Conservation (phyloP, 1,139 yeast genomes). For the Candida sp. region DNA sequence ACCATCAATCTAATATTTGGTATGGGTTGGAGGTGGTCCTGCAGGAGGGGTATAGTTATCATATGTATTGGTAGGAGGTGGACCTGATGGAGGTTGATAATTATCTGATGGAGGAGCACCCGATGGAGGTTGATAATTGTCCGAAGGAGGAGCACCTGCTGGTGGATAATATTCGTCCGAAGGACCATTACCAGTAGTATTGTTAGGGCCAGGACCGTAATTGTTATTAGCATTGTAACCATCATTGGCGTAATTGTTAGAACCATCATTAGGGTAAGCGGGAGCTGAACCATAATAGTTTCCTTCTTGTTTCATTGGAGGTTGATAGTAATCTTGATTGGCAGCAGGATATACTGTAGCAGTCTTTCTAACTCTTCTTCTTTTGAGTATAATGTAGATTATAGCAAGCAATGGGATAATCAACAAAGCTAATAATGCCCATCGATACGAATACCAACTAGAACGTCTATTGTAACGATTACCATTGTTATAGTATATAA, state of each 20-base stretch:
- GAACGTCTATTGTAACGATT: neutral
- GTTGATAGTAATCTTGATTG: conserved; percentile 1
- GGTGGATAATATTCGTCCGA: neutral
- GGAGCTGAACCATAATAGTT: neutral
- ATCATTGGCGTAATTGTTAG: no score
- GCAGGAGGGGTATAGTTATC: conserved; percentile 1
- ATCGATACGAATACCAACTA: conserved; percentile 1
- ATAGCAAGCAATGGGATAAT: neutral
- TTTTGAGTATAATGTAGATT: neutral
- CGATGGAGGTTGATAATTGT: neutral
- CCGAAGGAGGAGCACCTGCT: neutral
- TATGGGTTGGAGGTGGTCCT: conserved; percentile 2
- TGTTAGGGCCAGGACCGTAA: neutral
- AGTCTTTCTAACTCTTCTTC: neutral
- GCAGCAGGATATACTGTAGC: neutral
- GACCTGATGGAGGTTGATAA: neutral
- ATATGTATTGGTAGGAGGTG: neutral
- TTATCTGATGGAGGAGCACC: neutral
- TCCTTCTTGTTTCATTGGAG: neutral
- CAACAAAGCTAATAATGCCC: conserved; percentile 1
- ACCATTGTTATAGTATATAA: neutral
- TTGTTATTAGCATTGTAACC: neutral
- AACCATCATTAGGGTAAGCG: neutral
- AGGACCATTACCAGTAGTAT: neutral
- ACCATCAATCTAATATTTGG: neutral